phyloP scores from a whole-genome alignment of 441 rosid species.

The Croton laevigatus region DNA sequence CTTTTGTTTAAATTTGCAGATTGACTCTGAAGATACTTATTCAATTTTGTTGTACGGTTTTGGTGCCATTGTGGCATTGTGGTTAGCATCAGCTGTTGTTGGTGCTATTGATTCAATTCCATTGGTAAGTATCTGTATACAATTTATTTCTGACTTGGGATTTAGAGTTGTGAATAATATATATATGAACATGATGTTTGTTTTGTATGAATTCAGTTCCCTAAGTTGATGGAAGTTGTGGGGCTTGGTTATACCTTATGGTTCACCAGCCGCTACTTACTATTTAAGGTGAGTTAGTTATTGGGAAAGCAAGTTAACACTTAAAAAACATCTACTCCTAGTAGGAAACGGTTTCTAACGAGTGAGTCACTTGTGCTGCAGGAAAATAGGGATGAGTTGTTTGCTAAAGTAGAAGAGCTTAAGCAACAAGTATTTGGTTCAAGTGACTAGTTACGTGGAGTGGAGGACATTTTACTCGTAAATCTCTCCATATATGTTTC shows the following conservation, averaged over 20 bases:
- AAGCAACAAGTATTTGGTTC: conserved; percentile 71
- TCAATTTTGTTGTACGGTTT: conserved; percentile 51
- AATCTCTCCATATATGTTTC: background rate
- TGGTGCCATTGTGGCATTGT: conserved; percentile 58
- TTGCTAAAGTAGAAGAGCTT: conserved; percentile 53
- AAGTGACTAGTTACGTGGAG: conserved; percentile 37
- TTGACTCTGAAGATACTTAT: conserved; percentile 54
- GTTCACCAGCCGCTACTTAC: conserved; percentile 71
- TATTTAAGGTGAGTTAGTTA: conserved; percentile 61
- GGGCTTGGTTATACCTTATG: conserved; percentile 84
- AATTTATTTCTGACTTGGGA: background rate
- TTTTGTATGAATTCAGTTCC: conserved; percentile 44
- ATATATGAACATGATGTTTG: background rate
- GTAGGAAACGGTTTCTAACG: background rate
- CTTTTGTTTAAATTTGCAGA: conserved; percentile 39
- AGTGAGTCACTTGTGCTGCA: conserved; percentile 28
- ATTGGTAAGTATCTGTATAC: conserved; percentile 43
- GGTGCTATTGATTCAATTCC: conserved; percentile 82
- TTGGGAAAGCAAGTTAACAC: background rate
- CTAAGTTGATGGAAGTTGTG: conserved; percentile 82
- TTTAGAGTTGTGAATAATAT: background rate
- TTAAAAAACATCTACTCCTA: background rate
- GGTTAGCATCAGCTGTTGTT: conserved; percentile 58
- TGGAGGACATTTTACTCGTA: background rate
- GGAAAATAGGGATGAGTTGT: conserved; percentile 73